Evolutionary conservation across 208 protist species (phyloP).

Genomic region (Trypanosoma avium): DNA sequence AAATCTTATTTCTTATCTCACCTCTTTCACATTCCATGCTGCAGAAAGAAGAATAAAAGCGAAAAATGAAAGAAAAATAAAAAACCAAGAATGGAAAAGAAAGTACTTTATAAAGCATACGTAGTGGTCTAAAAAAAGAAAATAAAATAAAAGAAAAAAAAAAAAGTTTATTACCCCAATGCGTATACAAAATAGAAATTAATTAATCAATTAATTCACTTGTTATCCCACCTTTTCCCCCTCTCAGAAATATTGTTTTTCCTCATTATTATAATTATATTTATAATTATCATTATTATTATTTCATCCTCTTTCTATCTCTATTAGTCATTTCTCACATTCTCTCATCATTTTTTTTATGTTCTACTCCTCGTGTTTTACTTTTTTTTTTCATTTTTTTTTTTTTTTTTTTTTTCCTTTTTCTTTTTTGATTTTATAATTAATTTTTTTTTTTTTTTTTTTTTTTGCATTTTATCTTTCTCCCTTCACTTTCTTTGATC

Average conservation of each 20-base stretch:
- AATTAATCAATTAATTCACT: too few species aligned
- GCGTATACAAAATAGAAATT: too few species aligned
- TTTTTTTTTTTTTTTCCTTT: slow-evolving; percentile 3
- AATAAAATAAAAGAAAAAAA: neutral
- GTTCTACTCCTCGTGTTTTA: too few species aligned
- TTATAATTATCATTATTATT: slow-evolving; percentile 1
- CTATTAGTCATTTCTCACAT: neutral
- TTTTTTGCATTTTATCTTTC: neutral
- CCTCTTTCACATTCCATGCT: neutral
- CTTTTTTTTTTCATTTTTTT: neutral
- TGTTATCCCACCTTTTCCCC: neutral
- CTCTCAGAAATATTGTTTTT: neutral
- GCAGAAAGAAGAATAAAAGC: neutral
- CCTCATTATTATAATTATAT: neutral
- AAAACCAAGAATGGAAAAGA: slow-evolving; percentile 3
- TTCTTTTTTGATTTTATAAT: neutral
- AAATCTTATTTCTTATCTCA: too few species aligned
- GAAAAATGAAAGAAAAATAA: neutral
- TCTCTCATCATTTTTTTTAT: too few species aligned
- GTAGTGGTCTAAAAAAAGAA: neutral
- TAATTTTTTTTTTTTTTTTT: too few species aligned
- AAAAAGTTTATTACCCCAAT: too few species aligned
- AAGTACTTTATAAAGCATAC: neutral
- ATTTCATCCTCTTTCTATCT: neutral
- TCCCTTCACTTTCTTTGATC: neutral